Base-by-base conservation (phyloP, 2,329 filamentous ascomycete genomes). In the Penicillium sp. region DNA sequence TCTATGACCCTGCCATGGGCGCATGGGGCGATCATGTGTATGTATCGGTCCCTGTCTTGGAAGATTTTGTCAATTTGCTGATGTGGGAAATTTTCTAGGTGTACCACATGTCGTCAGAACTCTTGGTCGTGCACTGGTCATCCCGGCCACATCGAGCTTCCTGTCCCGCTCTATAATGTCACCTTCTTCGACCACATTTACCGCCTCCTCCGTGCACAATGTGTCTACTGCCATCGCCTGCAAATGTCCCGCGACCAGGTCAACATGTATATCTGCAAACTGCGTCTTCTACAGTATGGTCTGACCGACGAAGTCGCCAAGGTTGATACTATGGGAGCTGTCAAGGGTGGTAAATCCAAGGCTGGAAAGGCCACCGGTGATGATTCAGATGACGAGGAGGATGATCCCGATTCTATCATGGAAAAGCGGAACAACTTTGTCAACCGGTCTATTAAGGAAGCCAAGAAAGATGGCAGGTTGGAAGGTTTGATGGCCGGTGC, bases 131-230 rank as follows among this genome's bases (percentile, higher is more conserved):
- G 96, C 75, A 92, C 94, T 6, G 96, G 96, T 59, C 96, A 99
- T 80, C 86, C 90, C 61, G 96, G 95, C 56, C 95, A 99, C 74
- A 96, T 99, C 75, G 92, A 97, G 70, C 87, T 99, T 13, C 93
- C 95, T 14, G 89, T 93, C 13, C 92, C 91, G 51, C 91, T 97
- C 55, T 99, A 98, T 76, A 94, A 99, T 77, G 92, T 94, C n/a
- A 90, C 93, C 1, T 98, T 97, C 73, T 90, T 99, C 83, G 93
- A 97, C 74, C 93, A 97, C 76, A 85, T 93, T 55, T 86, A 96
- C 65, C 89, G 91, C 48, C 83, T 99, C 49, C 84, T 99, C 22
- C 88, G 93, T 69, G 90, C 92, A 57, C 90, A 94, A 77, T 99
- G 95, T 76, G 85, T 89, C 61, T 97, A 97, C 80, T 99, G 96